Percentiles rank a stretch among this genome's conserved stretches.
Conservation (phyloP, 202 grass and related monocot genomes). For the Panicum hallii region DNA sequence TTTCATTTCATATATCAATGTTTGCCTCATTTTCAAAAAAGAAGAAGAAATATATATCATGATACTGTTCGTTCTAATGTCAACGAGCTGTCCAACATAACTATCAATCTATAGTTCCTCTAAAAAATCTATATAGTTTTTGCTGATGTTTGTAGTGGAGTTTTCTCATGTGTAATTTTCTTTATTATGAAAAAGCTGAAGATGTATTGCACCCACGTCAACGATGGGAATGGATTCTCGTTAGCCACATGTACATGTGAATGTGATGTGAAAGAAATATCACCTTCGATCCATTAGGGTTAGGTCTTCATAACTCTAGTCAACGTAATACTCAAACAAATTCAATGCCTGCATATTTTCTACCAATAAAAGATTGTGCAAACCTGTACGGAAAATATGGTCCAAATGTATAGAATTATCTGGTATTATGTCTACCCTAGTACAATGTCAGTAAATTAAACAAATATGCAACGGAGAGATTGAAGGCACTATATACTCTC, state of each 20-base stretch:
- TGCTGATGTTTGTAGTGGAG: neutral
- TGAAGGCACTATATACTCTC: too few relatives aligned
- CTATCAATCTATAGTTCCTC: neutral
- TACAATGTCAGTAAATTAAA: neutral
- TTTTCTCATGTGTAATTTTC: neutral
- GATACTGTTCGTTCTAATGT: neutral
- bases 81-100: neutral
- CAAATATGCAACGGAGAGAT: neutral
- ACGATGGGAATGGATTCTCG: neutral
- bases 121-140: neutral
- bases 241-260: neutral
- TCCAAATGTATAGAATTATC: neutral
- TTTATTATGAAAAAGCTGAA: neutral
- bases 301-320: neutral
- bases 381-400: neutral
- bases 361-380: neutral
- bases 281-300: neutral
- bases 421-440: neutral
- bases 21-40: neutral
- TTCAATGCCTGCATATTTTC: neutral
- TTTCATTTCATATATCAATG: neutral
- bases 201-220: neutral
- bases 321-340: neutral
- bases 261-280: neutral
- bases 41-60: neutral